Percentiles rank a stretch among this genome's conserved stretches.
These are phyloP conservation scores for Fusarium mundagurra DNA, from an alignment of 2,329 filamentous ascomycete species.

Conservation along the genomic window DNA sequence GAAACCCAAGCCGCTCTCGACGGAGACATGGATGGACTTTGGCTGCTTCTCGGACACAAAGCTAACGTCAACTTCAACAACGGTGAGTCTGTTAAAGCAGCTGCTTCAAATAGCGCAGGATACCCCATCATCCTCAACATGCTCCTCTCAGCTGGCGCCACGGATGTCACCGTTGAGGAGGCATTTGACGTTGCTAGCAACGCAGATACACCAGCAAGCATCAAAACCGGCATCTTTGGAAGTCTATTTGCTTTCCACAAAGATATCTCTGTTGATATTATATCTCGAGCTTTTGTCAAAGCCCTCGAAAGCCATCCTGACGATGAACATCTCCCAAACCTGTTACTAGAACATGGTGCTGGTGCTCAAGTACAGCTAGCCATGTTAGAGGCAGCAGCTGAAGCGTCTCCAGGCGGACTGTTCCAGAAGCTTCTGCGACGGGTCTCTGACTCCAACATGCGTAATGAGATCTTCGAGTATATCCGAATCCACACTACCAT, in stretches of 20 bases:
- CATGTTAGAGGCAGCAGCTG: background rate
- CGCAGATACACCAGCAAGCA: background rate
- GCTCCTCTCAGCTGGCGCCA: background rate
- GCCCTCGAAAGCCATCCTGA: background rate
- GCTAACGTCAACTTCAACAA: slow-evolving; percentile 11
- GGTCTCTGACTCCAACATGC: background rate
- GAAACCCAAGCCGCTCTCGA: background rate
- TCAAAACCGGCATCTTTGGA: slow-evolving; percentile 2
- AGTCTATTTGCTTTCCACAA: background rate
- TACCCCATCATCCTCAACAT: slow-evolving; percentile 5
- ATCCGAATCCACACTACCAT: background rate
- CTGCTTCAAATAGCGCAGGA: background rate
- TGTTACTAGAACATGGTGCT: slow-evolving; percentile 7
- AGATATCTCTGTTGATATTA: background rate
- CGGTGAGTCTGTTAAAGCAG: background rate
- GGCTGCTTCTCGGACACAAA: slow-evolving; percentile 1
- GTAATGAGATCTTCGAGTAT: background rate
- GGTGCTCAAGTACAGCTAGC: background rate
- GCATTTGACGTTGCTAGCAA: slow-evolving; percentile 6
- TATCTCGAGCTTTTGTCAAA: slow-evolving; percentile 1
- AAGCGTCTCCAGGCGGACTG: background rate
- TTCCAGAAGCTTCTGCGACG: background rate
- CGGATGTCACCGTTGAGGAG: background rate
- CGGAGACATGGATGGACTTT: background rate
- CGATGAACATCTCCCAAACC: background rate